Conservation (phyloP, 805 yeast species). For the Nakazawaea peltata region DNA sequence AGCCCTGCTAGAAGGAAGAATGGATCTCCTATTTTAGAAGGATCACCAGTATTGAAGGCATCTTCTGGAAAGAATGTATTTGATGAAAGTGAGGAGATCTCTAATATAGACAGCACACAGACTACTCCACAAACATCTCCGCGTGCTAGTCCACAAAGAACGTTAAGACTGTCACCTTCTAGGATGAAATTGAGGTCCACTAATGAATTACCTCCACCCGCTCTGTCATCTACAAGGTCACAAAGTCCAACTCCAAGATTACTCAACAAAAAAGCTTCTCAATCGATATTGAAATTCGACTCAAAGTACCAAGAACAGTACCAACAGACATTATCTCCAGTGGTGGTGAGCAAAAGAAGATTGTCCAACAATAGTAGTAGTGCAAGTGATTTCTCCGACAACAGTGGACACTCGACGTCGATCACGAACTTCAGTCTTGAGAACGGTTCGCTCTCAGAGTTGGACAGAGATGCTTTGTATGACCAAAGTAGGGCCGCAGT, state of each 20-base stretch:
- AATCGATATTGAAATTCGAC: conserved; percentile 18
- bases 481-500: conserved; percentile 27
- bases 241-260: conserved; percentile 2
- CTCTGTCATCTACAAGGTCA: background rate
- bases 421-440: conserved; percentile 15
- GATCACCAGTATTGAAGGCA: conserved; percentile 1
- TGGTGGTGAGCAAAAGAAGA: conserved; percentile 1
- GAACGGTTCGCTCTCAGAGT: conserved; percentile 1
- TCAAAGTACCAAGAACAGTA: conserved; percentile 10
- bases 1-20: conserved; percentile 6
- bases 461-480: conserved; percentile 17
- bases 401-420: conserved; percentile 4
- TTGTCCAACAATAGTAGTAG: conserved; percentile 4
- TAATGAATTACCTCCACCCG: background rate
- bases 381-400: conserved; percentile 6
- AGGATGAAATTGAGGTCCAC: conserved; percentile 5
- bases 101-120: too few relatives aligned
- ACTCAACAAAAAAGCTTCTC: conserved; percentile 15
- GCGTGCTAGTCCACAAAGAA: conserved; percentile 1
- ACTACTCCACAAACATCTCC: conserved; percentile 1
- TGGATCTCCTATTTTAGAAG: background rate
- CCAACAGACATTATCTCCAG: conserved; percentile 9
- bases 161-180: conserved; percentile 7
- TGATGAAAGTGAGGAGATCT: conserved; percentile 5
- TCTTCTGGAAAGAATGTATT: conserved; percentile 1